Base-by-base conservation (phyloP, 768 basidiomycete species). In the Rhodosporidiobolus sp. region DNA sequence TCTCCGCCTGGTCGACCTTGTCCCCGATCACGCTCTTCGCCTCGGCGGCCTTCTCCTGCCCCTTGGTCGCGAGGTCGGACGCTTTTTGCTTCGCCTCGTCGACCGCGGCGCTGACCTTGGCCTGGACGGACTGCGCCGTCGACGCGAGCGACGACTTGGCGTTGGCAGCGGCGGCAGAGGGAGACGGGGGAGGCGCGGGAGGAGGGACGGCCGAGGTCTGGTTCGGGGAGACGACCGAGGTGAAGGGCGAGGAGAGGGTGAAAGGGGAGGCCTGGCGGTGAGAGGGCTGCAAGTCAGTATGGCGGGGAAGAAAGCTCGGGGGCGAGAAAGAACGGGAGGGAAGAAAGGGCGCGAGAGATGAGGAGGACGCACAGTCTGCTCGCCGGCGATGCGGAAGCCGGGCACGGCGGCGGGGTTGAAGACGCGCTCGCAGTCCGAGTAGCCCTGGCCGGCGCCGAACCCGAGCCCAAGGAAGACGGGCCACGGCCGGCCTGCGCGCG, bases 401-500 rank as follows among this genome's bases (percentile, higher is more conserved):
- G 92, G 88, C 80, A 93, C 86, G 78, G 92, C 86, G 59, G 92
- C 89, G 28, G 91, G 90, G 83, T 93, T 93, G 87, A 94, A 95
- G 24, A 90, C 89, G 61, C 92, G 87, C 83, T 95, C 91, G 82
- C 92, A 94, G 85, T 94, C 92, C 43, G 90, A 88, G 80, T 92
- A 94, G 38, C 92, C 91, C 63, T 88, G 87, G 54, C 92, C 92
- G 52, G 88, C 85, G 46, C 92, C 92, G 80, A 94, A 93, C 48
- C 92, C 92, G 52, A 73, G 52, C 16, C 71, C 84, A 67, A 94
- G 86, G 43, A 90, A 88, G 76, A 95, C 88, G 56, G 92, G 92
- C 91, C 92, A 95, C 79, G 90, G 89, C 69, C 93, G 90, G 84
- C 92, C 92, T 94, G 79, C 34, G 35, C 4, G 17, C 30, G 10